A percentile compares a stretch with the other conserved stretches of the same genome.
Conservation (phyloP, 257 asterid genomes). For the Eucommia ulmoides region DNA sequence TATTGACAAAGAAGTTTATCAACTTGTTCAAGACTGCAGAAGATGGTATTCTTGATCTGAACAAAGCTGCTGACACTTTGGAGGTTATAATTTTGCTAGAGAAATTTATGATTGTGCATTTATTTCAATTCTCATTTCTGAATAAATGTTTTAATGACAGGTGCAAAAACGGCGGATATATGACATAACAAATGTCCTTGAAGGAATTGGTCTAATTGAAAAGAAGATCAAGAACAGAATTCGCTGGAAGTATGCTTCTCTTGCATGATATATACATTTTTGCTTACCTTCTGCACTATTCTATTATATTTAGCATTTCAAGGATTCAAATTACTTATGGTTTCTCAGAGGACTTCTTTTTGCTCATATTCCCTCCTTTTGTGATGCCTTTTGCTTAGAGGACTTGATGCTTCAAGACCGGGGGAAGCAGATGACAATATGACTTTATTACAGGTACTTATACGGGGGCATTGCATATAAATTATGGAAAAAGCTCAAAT, state of each 20-base stretch:
- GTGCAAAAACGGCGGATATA: conserved; percentile 69
- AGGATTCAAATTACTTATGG: not conserved
- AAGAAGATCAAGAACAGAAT: conserved; percentile 82
- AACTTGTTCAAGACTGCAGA: conserved; percentile 42
- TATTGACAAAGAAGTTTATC: conserved; percentile 35
- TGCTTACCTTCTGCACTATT: conserved; percentile 4
- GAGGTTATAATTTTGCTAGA: conserved; percentile 22
- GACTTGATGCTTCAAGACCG: conserved; percentile 59
- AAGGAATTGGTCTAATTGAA: conserved; percentile 93
- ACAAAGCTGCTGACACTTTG: conserved; percentile 76
- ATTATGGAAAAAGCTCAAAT: too few species aligned
- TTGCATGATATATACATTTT: conserved; percentile 9
- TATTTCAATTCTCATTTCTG: not conserved
- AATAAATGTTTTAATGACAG: conserved; percentile 16
- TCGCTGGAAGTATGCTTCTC: conserved; percentile 35
- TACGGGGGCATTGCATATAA: too few species aligned
- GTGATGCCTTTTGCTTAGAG: too few species aligned
- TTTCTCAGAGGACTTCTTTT: not conserved
- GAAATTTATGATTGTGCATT: not conserved
- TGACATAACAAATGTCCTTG: conserved; percentile 93
- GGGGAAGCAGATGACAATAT: conserved; percentile 68
- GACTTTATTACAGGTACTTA: conserved; percentile 67
- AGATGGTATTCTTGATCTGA: conserved; percentile 85
- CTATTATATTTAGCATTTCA: not conserved
- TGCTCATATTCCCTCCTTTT: too few species aligned